Evolutionary conservation across 495 filamentous ascomycete genomes (phyloP).

Genomic region (Tuber microsphaerosporum): DNA sequence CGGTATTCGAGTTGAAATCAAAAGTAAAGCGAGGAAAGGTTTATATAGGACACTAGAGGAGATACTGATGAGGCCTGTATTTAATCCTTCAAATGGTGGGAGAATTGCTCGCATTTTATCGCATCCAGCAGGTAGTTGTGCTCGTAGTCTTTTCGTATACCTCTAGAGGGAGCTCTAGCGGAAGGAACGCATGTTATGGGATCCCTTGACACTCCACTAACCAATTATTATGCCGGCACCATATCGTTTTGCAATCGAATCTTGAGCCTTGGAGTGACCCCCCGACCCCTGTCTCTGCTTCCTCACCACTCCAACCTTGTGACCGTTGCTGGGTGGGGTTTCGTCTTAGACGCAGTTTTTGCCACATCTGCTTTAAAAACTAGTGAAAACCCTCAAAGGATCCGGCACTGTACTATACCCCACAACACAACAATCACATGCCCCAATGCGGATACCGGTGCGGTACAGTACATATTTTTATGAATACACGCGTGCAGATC

Average conservation of each 20-base stretch:
- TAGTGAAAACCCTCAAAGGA: neutral
- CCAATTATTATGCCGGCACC: neutral
- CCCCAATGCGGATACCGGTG: neutral
- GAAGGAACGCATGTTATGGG: neutral
- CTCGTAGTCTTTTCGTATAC: neutral
- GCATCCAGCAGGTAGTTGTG: neutral
- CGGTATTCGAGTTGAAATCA: neutral
- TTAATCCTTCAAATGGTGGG: neutral
- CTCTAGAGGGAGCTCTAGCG: neutral
- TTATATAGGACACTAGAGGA: neutral
- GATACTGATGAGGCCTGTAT: neutral
- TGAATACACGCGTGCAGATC: neutral
- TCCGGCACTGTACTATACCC: neutral
- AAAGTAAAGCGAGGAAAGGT: neutral
- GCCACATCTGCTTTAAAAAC: neutral
- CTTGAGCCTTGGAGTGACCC: neutral
- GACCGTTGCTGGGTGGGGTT: neutral
- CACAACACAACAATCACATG: neutral
- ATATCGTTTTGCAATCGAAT: neutral
- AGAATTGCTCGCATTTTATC: neutral
- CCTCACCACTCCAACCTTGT: neutral
- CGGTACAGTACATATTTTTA: neutral
- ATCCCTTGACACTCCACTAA: neutral
- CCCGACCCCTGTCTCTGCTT: neutral
- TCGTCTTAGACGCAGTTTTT: neutral